Evolutionary conservation across 202 grass and related monocot genomes (phyloP), one percentile per base, ranked within the genome.

Genomic region (Bolboschoenoplectus hybrid): DNA sequence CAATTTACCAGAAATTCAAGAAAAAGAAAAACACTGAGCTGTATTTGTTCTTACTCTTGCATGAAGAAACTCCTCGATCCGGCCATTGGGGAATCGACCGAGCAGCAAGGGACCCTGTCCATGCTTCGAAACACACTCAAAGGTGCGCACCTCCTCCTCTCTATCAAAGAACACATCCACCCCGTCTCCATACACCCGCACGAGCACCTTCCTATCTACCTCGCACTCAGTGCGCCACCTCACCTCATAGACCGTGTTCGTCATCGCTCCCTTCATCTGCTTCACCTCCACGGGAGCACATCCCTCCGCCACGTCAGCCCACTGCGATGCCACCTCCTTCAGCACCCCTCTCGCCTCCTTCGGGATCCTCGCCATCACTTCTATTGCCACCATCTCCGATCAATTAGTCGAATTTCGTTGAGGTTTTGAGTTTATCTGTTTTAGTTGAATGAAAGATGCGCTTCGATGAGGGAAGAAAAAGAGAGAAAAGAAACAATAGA

Each of bases 11-110:
- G 1, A 17, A 85, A 85, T 52, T 43, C 70, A 60, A n/a, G 8
- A 46, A 46, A 80, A 82, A 11, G 2, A 17, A 46, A 52, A 56
- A 20, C 17, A 51, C 44, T 35, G 67, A 82, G 12, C 1, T 10
- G 66, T 80, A 26, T 26, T 26, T 26, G 26, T 3, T 53, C 85
- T 38, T 88, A 98, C 96, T 90, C 91, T 89, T 32, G 97, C 97
- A 81, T 99, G 97, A 89, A 99, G 93, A 84, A 99, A 99, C 90
- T 99, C 97, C 90, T 99, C 97, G 81, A 99, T 90, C 74, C 97
- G 97, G 47, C 97, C 97, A 88, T 90, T 99, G 74, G 85, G 85
- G 85, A 99, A 99, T 1, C 93, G 87, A 74, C 87, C 93, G 44
- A 99, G 92, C 39, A 99, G 97, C 67, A 91, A 88, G 52, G 97